Conservation (phyloP, 1,284 basidiomycete species). For the Fomitopsis schrenkii region DNA sequence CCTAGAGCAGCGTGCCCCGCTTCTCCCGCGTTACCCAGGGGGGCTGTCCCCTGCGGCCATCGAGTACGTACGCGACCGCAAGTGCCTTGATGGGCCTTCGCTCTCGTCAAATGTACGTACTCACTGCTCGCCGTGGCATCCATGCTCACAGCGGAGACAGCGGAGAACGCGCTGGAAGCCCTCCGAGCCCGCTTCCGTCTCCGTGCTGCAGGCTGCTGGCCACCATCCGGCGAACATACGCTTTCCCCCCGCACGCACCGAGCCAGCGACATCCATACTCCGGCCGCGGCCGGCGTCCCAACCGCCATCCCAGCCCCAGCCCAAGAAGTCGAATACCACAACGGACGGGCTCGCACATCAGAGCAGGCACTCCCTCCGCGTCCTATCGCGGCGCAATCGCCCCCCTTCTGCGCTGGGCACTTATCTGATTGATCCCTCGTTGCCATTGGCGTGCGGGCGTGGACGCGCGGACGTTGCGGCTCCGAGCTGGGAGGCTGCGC, state of each 20-base stretch:
- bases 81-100: neutral
- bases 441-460: neutral
- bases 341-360: neutral
- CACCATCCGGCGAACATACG: neutral
- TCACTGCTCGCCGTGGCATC: neutral
- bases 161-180: neutral
- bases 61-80: neutral
- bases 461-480: neutral
- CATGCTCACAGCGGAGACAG: neutral
- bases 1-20: neutral
- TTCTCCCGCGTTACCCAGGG: neutral
- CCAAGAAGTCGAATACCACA: too few species aligned
- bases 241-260: neutral
- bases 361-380: neutral
- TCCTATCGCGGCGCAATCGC: conserved; percentile 2
- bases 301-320: too few species aligned
- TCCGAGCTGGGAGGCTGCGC: neutral
- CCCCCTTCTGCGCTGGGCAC: neutral
- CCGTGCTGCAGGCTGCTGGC: neutral
- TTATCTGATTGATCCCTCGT: neutral
- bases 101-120: neutral
- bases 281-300: neutral
- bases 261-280: neutral
- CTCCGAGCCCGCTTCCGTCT: neutral
- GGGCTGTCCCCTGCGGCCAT: neutral